Conservation (phyloP, 2,329 filamentous ascomycete species). For the Alternaria hordeiaustralica region DNA sequence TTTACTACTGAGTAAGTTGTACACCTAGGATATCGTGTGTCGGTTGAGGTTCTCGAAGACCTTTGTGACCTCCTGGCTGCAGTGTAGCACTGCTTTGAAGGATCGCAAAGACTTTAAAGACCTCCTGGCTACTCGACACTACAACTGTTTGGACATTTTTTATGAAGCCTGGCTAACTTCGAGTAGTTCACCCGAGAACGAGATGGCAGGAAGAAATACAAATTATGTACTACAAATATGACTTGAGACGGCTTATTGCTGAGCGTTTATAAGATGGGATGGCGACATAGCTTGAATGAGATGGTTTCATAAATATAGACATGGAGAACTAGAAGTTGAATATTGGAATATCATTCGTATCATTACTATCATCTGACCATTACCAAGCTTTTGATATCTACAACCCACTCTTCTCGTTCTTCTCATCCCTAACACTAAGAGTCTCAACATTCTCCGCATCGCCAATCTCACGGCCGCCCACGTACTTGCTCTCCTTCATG, state of each 20-base stretch:
- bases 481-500: constrained; percentile 29
- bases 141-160: background rate
- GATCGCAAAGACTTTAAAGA: background rate
- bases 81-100: background rate
- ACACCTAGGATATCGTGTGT: background rate
- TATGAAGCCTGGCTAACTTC: background rate
- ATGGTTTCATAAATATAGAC: background rate
- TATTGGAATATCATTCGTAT: background rate
- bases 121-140: background rate
- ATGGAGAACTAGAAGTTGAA: background rate
- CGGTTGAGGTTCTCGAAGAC: background rate
- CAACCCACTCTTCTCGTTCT: constrained; percentile 28
- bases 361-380: background rate
- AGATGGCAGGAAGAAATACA: too few species aligned
- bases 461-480: constrained; percentile 21
- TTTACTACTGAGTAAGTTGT: background rate
- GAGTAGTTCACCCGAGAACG: background rate
- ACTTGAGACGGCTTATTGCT: background rate
- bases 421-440: constrained; percentile 24
- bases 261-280: rapidly evolving
- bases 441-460: constrained; percentile 28
- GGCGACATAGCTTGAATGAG: background rate
- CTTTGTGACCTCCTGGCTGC: background rate
- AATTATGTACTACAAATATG: too few species aligned
- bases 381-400: background rate